Base-by-base conservation (phyloP, 1,139 yeast species). In the Diutina ranongensis region DNA sequence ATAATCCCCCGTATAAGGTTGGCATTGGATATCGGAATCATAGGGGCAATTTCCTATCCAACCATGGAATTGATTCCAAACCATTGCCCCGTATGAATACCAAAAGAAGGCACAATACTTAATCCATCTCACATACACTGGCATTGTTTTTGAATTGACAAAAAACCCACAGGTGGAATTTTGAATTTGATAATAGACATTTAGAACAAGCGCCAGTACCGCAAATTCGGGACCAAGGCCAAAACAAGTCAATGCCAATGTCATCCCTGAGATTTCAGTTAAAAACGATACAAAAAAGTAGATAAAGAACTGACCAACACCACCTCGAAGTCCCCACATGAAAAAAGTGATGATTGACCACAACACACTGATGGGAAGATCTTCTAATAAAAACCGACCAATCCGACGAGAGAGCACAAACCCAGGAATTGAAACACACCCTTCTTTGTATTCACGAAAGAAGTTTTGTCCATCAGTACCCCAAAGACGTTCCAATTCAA, bases 101-200 rank as follows among this genome's bases (percentile, higher is more conserved):
- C 92, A 86, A 48, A 83, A 74, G 55, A 78, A 82, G 0, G 89
- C 80, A 46, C 80, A 61, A 59, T 84, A 86, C 55, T 81, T 83
- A 4, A 80, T 71, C 95, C 95, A 86, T 35, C 89, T 70, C 3
- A 86, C 94, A 55, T 86, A 86, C 3, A 84, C 94, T 0, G 95
- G 95, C 80, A 85, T 74, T 1, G 79, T 71, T 16, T 71, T 66
- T 0, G 89, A 78, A 59, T 83, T 85, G 19, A 81, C 84, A 55
- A 83, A 85, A 60, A 78, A 84, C 0, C 95, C 95, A 60, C 88
- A 81, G 0, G 88, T 86, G 68, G 82, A 75, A 45, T 85, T 78
- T 56, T 84, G 88, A 28, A 83, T 61, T 38, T 88, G 86, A 57
- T 78, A 83, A 48, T 78, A 72, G 45, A 79, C 58, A 55, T 83